These are phyloP conservation scores for Eucalyptus brandiana DNA, from an alignment of 345 rosid species.

Conservation along the genomic window DNA sequence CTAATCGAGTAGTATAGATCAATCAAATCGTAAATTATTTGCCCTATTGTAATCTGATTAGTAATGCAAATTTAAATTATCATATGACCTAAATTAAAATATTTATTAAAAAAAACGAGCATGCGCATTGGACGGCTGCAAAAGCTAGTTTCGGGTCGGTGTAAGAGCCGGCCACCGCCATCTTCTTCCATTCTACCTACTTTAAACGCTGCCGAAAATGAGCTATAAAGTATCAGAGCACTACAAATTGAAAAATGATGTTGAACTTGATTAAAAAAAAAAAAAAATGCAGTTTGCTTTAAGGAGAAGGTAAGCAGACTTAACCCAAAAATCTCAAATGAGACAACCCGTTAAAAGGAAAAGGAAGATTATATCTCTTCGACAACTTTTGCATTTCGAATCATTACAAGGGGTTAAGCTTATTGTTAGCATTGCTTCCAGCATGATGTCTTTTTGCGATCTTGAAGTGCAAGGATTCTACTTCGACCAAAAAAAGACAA, in stretches of 20 bases:
- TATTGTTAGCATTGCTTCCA: not conserved
- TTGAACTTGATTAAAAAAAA: not conserved
- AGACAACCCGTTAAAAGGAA: not conserved
- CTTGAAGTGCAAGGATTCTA: not conserved
- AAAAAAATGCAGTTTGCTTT: not conserved
- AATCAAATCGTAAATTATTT: not conserved
- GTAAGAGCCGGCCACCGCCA: not conserved
- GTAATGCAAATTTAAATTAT: not conserved
- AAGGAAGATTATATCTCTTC: not conserved
- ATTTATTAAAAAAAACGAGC: not conserved
- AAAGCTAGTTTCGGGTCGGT: not conserved
- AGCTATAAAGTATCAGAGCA: not conserved
- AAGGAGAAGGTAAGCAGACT: not conserved
- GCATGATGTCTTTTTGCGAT: not conserved
- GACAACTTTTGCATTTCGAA: not conserved
- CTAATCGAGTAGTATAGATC: not conserved
- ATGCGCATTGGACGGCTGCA: not conserved
- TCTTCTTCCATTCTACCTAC: not conserved
- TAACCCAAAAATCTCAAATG: not conserved
- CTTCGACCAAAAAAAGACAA: too few relatives aligned
- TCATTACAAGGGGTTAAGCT: not conserved
- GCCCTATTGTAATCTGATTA: not conserved
- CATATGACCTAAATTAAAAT: not conserved
- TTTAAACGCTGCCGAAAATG: not conserved
- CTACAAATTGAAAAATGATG: not conserved